These are phyloP conservation scores for Apiotrichum gamsii DNA, from an alignment of 1,284 basidiomycete species.

Conservation along the genomic window DNA sequence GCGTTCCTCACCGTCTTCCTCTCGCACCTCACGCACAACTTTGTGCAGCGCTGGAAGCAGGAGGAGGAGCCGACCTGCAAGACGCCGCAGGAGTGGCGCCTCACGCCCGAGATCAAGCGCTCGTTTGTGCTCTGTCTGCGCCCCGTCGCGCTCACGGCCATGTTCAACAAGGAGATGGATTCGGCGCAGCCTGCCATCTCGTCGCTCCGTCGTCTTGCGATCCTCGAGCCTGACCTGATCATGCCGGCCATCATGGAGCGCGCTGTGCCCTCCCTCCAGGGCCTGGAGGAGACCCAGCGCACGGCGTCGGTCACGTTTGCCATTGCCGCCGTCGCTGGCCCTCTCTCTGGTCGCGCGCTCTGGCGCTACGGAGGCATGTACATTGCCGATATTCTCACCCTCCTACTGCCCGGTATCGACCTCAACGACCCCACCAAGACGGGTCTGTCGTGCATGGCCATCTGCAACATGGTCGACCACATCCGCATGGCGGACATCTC, in stretches of 20 bases:
- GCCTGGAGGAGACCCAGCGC: conserved; percentile 88
- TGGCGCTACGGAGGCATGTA: conserved; percentile 80
- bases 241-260: conserved; percentile 91
- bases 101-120: conserved; percentile 75
- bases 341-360: conserved; percentile 67
- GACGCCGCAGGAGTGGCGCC: conserved; percentile 63
- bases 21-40: conserved; percentile 75
- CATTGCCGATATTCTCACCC: conserved; percentile 77
- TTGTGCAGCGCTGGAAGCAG: conserved; percentile 72
- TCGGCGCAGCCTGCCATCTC: conserved; percentile 50
- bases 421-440: conserved; percentile 94
- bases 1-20: conserved; percentile 63
- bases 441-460: conserved; percentile 46
- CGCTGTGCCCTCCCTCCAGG: conserved; percentile 83
- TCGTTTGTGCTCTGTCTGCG: conserved; percentile 76
- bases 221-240: conserved; percentile 78
- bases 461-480: conserved; percentile 68
- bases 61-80: conserved; percentile 75
- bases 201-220: conserved; percentile 53
- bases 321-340: conserved; percentile 71
- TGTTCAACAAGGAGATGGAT: conserved; percentile 77
- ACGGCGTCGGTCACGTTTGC: conserved; percentile 86
- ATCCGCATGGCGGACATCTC: conserved; percentile 58
- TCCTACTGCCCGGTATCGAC: conserved; percentile 65
- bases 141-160: conserved; percentile 82